Base-by-base conservation (phyloP, 306 rosid genomes). In the Begonia peltatifolia region DNA sequence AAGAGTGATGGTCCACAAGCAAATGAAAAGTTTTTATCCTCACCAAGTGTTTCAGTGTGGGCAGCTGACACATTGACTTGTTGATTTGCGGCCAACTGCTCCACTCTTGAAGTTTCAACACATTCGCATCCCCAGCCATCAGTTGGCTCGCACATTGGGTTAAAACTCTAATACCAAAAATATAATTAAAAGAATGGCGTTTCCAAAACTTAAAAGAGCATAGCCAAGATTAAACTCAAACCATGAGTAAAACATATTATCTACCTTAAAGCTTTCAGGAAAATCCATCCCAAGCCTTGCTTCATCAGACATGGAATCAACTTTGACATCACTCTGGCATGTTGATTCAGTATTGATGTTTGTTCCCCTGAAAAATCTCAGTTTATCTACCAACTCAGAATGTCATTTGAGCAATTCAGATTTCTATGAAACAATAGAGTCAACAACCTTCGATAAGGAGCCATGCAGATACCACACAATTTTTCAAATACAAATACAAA, bases 121-220 rank as follows among this genome's bases (percentile, higher is more conserved):
- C 79, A 70, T 57, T 83, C 79, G 76, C 77, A 71, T 20, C 68
- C 78, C 93, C 87, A 78, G 49, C 74, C 94, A 68, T 81, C 96
- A 47, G 78, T 73, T 58, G 99, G 96, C 71, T 92, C 94, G 38
- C 89, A 77, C 65, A 92, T 70, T 4, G 93, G 99, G 71, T 92
- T 92, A 70, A 79, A 87, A 66, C 99, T 92, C 99, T 92, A 68
- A 52, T 4, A 64, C 22, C 46, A 15, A 20, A 9, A 54, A 48
- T 22, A 53, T 14, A 41, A 47, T 30, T 56, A 18, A 62, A 47
- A 47, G 17, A 20, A 57, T 66, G 54, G 12, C 55, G 52, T 54
- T 63, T 66, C 44, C 57, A 15, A 41, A 46, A 54, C 41, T 47
- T 51, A 57, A 18, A 42, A 43, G 50, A 56, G 54, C 52, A 56